Evolutionary conservation across 495 filamentous ascomycete genomes (phyloP).

Genomic region (Penicillium samsonianum): DNA sequence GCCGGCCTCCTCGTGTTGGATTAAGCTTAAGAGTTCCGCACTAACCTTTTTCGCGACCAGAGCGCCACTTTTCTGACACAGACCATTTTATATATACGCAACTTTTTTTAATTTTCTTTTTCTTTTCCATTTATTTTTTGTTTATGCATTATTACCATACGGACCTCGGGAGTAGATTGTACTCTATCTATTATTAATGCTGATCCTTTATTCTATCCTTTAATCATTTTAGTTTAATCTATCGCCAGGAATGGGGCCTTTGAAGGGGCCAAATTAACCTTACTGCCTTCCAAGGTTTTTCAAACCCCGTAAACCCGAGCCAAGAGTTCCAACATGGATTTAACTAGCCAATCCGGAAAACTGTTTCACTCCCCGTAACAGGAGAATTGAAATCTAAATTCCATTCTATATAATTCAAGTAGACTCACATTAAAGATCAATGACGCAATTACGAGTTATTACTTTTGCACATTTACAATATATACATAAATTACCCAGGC

Average conservation of each 20-base stretch:
- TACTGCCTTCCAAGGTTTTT: conserved; percentile 5
- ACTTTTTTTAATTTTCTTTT: neutral
- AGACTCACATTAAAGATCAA: neutral
- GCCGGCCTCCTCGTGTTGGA: conserved; percentile 50
- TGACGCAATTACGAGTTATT: neutral
- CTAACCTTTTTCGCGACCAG: conserved; percentile 45
- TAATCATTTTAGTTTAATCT: conserved; percentile 2
- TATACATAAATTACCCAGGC: conserved; percentile 4
- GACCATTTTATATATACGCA: conserved; percentile 18
- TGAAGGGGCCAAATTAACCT: conserved; percentile 10
- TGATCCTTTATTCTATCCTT: neutral
- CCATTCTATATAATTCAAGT: neutral
- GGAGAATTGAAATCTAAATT: neutral
- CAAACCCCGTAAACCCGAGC: conserved; percentile 6
- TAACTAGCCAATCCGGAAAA: conserved; percentile 1
- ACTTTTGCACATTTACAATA: no score
- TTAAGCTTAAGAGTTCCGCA: conserved; percentile 56
- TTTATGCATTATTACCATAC: conserved; percentile 1
- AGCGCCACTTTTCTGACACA: conserved; percentile 42
- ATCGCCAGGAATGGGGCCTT: conserved; percentile 26
- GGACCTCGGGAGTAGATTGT: neutral
- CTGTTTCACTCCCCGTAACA: neutral
- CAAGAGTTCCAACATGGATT: neutral
- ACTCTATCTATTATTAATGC: neutral
- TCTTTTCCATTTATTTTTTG: neutral